Conservation (phyloP, 1,284 basidiomycete genomes). For the Phylloboletellus chloephorus region DNA sequence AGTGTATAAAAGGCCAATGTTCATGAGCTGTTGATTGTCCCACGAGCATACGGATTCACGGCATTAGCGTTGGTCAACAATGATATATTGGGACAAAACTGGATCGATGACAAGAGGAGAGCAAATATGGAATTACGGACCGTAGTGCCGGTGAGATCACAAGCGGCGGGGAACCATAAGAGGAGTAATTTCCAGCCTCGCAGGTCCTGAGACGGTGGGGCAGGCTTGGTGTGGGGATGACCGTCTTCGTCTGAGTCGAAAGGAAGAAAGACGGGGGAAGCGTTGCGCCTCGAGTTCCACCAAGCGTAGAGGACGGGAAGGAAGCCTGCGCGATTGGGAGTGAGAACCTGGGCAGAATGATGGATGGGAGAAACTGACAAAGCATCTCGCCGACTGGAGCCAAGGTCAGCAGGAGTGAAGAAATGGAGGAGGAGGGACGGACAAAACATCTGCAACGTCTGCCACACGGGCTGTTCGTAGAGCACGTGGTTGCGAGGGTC, state of each 20-base stretch:
- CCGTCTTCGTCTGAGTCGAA: constrained; percentile 44
- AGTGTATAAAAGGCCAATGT: constrained; percentile 89
- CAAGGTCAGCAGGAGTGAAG: constrained; percentile 29
- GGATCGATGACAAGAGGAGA: constrained; percentile 7
- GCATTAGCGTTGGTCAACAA: constrained; percentile 19
- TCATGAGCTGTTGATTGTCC: constrained; percentile 69
- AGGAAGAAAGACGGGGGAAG: constrained; percentile 52
- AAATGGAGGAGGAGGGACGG: constrained; percentile 35
- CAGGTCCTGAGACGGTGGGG: constrained; percentile 39
- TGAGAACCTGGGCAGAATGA: constrained; percentile 26
- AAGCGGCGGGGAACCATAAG: constrained; percentile 82
- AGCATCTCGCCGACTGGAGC: constrained; percentile 83
- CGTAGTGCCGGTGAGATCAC: constrained; percentile 85
- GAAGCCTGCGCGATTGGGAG: constrained; percentile 51
- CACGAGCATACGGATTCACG: constrained; percentile 14
- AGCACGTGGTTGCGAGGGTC: constrained; percentile 55
- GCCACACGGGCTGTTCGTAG: constrained; percentile 92
- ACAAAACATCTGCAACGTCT: constrained; percentile 92
- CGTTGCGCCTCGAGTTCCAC: constrained; percentile 44
- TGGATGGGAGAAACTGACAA: constrained; percentile 50
- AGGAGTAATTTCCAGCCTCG: constrained; percentile 68
- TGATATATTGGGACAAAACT: constrained; percentile 8
- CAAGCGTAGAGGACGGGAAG: constrained; percentile 75
- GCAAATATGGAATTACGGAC: constrained; percentile 40
- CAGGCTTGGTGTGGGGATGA: constrained; percentile 37